Percentiles rank a stretch among this genome's conserved stretches.
Evolutionary conservation across 139 green algal species (phyloP).

Genomic region (Chlorella sp.): DNA sequence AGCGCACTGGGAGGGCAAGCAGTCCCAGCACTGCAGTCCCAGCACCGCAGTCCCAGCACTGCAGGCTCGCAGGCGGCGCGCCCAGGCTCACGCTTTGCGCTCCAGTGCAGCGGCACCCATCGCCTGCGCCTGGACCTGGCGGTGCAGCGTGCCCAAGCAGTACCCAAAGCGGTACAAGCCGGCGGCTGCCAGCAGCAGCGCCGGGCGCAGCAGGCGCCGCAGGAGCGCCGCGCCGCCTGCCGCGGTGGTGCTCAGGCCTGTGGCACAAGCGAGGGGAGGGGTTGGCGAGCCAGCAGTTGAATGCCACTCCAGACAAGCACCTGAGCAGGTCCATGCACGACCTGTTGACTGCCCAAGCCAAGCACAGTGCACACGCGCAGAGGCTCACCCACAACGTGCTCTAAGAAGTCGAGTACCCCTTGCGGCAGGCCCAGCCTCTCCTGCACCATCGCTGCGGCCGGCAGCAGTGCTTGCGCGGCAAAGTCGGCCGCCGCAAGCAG

Average conservation of each 20-base stretch:
- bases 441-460: constrained; percentile 12
- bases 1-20: too few relatives aligned
- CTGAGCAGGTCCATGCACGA: too few relatives aligned
- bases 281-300: too few relatives aligned
- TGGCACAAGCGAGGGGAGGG: too few relatives aligned
- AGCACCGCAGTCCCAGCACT: too few relatives aligned
- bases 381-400: constrained; percentile 13
- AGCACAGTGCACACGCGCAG: constrained; percentile 2
- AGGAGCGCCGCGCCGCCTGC: constrained; percentile 5
- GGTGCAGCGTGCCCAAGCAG: constrained; percentile 30
- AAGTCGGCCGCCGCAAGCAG: constrained; percentile 31
- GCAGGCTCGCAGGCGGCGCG: too few relatives aligned
- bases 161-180: constrained; percentile 2
- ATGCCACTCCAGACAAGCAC: too few relatives aligned
- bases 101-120: neutral
- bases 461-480: constrained; percentile 23
- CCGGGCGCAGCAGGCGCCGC: constrained; percentile 34
- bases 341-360: too few relatives aligned
- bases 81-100: neutral
- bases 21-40: too few relatives aligned
- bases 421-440: neutral
- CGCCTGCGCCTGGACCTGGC: constrained; percentile 8
- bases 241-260: constrained; percentile 5
- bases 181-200: constrained; percentile 17
- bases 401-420: constrained; percentile 26